Percentiles rank a stretch among this genome's conserved stretches.
Conservation (phyloP, 2,329 filamentous ascomycete genomes). For the Cytospora piceicola region DNA sequence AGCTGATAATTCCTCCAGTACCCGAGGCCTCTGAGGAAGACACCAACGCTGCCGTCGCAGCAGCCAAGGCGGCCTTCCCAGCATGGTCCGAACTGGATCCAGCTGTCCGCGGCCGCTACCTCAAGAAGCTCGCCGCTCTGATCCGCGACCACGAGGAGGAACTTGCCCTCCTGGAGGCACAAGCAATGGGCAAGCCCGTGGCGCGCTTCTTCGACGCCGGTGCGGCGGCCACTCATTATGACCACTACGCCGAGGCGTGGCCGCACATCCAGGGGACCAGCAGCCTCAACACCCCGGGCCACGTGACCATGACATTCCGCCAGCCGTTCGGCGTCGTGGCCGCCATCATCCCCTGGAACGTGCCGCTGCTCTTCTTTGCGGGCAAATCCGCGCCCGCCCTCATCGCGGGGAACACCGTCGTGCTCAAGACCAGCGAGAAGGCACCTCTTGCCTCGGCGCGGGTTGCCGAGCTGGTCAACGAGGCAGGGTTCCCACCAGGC, state of each 20-base stretch:
- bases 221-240: conserved; percentile 42
- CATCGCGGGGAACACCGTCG: conserved; percentile 52
- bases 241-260: conserved; percentile 49
- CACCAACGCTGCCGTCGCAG: conserved; percentile 47
- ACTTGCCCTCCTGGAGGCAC: conserved; percentile 49
- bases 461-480: conserved; percentile 60
- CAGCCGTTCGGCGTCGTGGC: conserved; percentile 58
- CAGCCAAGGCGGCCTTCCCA: conserved; percentile 49
- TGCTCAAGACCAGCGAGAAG: conserved; percentile 60
- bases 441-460: conserved; percentile 50
- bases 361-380: conserved; percentile 49
- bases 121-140: conserved; percentile 52
- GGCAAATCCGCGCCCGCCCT: conserved; percentile 55
- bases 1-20: conserved; percentile 36
- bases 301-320: conserved; percentile 49
- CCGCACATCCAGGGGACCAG: conserved; percentile 49
- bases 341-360: conserved; percentile 64
- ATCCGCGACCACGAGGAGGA: conserved; percentile 47
- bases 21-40: conserved; percentile 50
- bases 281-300: conserved; percentile 52
- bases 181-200: conserved; percentile 51
- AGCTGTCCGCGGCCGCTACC: conserved; percentile 43
- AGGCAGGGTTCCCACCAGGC: conserved; percentile 76
- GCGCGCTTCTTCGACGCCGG: conserved; percentile 44
- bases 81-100: conserved; percentile 49